Base-by-base conservation (phyloP, 2,329 filamentous ascomycete genomes). In the Phaeosphaeria sp. region DNA sequence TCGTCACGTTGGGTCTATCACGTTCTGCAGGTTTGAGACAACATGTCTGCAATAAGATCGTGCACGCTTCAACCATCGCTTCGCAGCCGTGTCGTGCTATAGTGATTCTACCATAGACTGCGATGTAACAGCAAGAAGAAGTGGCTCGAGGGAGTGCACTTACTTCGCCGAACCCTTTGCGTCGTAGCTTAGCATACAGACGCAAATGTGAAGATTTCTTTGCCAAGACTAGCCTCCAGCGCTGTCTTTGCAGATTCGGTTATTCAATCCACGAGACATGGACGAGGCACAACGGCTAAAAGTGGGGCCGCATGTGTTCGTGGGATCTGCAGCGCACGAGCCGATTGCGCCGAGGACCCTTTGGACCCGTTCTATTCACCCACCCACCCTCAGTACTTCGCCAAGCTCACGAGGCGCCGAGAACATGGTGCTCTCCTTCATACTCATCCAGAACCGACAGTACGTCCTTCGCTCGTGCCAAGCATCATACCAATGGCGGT, bases 361-460 rank as follows among this genome's bases (percentile, higher is more conserved):
- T 36, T 15, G 52, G 41, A 52, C 36, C 46, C 22, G 33, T 41
- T 47, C 51, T 21, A 43, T 46, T 49, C 46, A 49, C 36, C 30
- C 42, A 50, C 50, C n/a, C 15, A 33, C 20, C 33, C 41, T 27
- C 21, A 42, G 30, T 17, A 51, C 17, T 18, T 17, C 21, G 48
- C 33, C 33, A 33, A 41, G 9, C 20, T 50, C 30, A 20, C 20
- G 21, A 50, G 33, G 50, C 27, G 23, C 20, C 10, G 21, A 9
- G 33, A 44, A 64, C 15, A 84, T 83, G 81, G 81, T 95, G 77
- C 86, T 96, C 69, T 96, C 92, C 53, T 96, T 96, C 73, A 94
- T 96, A 66, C 83, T 96, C 64, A 93, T 96, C 55, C 92, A 96
- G 75, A 96, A 96, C 77, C 87, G 92, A 68, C 92, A 96, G 91